Evolutionary conservation across 208 protist species (phyloP), one percentile per base, ranked within the genome.

Genomic region (Trypanosoma cruzi): DNA sequence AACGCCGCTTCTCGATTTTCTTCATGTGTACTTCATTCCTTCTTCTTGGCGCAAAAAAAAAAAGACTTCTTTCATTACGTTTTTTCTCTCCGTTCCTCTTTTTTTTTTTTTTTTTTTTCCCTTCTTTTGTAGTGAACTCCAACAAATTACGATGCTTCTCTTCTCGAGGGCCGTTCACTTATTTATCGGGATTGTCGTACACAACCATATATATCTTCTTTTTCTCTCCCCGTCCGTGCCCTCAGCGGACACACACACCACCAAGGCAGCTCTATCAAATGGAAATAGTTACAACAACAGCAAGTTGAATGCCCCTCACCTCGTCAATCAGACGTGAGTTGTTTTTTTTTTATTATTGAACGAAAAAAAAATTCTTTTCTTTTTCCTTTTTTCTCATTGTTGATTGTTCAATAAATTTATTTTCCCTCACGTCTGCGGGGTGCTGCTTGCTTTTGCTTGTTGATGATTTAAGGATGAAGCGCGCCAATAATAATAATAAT

Each of bases 171-270:
- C 18, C 40, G 1, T n/a, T 58, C 49, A 29, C 55, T 48, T 48
- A 50, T 26, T 32, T 53, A 34, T 64, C 29, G 34, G 64, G n/a
- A n/a, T 61, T 28, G 56, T 66, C 36, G 64, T 56, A 72, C 65
- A 72, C 63, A 68, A 84, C 63, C 70, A 72, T 73, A 71, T n/a
- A n/a, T 76, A 86, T 80, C 77, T 77, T 82, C 73, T 82, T 86
- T 64, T 58, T 74, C 56, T 54, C 73, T 71, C 69, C 49, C 42
- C 59, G 49, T 34, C 57, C 44, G 62, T 70, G 64, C 63, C 73
- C 54, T 36, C 66, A 54, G 60, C 31, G 54, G 69, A 66, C 76
- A 79, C 75, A 80, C 71, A 79, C 75, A 81, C 75, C 75, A 85
- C 75, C 68, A 85, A 79, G 80, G 75, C 72, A 70, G 59, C 68